Evolutionary conservation across 2,329 filamentous ascomycete species (phyloP), one percentile per base, ranked within the genome.

Genomic region (Sclerotinia borealis): DNA sequence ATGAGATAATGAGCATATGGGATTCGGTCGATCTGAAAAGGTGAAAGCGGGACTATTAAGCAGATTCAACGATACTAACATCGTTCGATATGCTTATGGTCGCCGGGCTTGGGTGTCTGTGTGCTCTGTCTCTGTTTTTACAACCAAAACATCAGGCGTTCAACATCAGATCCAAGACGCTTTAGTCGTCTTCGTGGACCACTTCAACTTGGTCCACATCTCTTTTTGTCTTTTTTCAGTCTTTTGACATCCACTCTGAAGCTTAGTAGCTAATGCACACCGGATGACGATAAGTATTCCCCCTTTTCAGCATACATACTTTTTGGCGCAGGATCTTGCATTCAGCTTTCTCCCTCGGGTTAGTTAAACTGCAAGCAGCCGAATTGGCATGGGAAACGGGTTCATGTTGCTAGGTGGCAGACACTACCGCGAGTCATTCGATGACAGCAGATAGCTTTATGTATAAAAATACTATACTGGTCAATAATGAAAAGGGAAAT

Each of bases 111-210:
- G 84, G 83, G 83, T 87, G 83, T 84, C 79, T 84, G 71, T 74
- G 85, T 85, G 82, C 85, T 83, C 84, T 85, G 83, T 88, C 83
- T 73, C 82, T 88, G 85, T 89, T 91, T 91, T 90, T 88, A 82
- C 86, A 91, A 91, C 87, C 90, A 91, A 90, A 89, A 85, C 87
- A 83, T 79, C 79, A 81, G 87, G 84, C 84, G 85, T 88, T 90
- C 87, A 90, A 91, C 87, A 84, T 80, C 77, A 84, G 85, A 85
- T 85, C 84, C 85, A 87, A 85, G 83, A 81, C 82, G 81, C 80
- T 80, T 80, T 76, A 77, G 76, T 80, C 80, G 78, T 84, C 79
- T 83, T 76, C 72, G 80, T 79, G 80, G 78, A 79, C 80, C 81
- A 85, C 79, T 83, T 89, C 85, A 89, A 89, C 86, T 81, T 86